A percentile compares a stretch with the other conserved stretches of the same genome.
Conservation (phyloP, 2,329 filamentous ascomycete species). For the Simplicillium aogashimaense region DNA sequence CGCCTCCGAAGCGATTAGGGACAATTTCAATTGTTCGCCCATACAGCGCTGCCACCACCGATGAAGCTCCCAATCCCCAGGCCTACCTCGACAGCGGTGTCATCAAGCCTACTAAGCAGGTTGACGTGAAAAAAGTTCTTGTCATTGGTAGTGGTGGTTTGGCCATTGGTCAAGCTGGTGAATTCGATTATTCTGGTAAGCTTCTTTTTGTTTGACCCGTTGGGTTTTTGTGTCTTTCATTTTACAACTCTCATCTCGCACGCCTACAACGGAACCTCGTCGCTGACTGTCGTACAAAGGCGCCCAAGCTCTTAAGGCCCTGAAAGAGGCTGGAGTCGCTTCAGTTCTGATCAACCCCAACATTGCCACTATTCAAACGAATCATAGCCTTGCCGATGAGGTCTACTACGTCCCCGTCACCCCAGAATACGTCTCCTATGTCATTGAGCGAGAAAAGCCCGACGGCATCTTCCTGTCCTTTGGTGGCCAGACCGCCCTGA, state of each 20-base stretch:
- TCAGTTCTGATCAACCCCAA: conserved; percentile 97
- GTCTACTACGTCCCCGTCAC: conserved; percentile 98
- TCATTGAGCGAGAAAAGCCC: conserved; percentile 90
- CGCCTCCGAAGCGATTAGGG: conserved; percentile 34
- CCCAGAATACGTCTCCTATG: conserved; percentile 92
- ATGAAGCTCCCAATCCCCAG: conserved; percentile 70
- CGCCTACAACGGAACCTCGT: not conserved
- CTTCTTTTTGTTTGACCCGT: too few relatives aligned
- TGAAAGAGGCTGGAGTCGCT: conserved; percentile 87
- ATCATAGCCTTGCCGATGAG: conserved; percentile 91
- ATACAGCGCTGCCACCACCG: conserved; percentile 34
- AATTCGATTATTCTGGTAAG: conserved; percentile 97
- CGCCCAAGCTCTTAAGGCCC: conserved; percentile 89
- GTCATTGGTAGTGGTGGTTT: conserved; percentile 94
- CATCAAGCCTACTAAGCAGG: conserved; percentile 66
- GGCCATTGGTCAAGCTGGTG: conserved; percentile 93
- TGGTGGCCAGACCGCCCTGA: conserved; percentile 93
- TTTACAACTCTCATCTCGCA: conserved; percentile 13
- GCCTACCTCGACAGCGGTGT: conserved; percentile 84
- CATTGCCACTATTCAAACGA: conserved; percentile 96
- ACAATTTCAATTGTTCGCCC: conserved; percentile 32
- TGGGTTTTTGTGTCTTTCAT: too few relatives aligned
- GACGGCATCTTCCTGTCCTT: conserved; percentile 98
- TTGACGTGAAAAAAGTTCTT: conserved; percentile 93
- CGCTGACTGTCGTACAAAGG: conserved; percentile 39